Evolutionary conservation across 2,329 filamentous ascomycete species (phyloP).

Genomic region (Allantophomopsis lycopodina): DNA sequence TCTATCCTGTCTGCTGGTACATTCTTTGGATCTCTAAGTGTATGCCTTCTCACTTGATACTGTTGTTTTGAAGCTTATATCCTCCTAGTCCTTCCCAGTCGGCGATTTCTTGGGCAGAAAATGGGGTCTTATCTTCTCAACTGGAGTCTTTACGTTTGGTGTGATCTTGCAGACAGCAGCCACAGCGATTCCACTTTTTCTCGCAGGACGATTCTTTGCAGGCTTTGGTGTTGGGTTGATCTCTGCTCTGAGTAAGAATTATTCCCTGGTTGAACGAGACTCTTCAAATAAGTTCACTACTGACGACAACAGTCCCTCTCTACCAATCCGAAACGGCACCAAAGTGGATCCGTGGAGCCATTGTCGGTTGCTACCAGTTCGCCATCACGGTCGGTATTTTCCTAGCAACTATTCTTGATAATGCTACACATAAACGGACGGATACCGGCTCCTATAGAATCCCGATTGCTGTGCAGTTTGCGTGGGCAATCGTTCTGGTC

Average conservation of each 20-base stretch:
- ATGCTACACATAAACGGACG: conserved; percentile 20
- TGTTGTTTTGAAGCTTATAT: too few relatives aligned
- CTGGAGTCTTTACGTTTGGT: conserved; percentile 56
- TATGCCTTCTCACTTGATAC: too few relatives aligned
- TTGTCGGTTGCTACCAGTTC: conserved; percentile 28
- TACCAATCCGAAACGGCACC: conserved; percentile 13
- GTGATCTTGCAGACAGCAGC: conserved; percentile 49
- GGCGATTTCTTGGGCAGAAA: conserved; percentile 62
- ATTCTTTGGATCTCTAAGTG: conserved; percentile 37
- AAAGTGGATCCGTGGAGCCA: conserved; percentile 31
- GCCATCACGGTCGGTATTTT: conserved; percentile 29
- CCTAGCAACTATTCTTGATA: conserved; percentile 28
- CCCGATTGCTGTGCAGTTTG: conserved; percentile 25
- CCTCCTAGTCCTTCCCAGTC: conserved; percentile 41
- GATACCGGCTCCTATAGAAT: conserved; percentile 26
- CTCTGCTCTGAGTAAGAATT: conserved; percentile 42
- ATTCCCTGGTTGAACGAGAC: too few relatives aligned
- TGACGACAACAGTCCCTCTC: conserved; percentile 20
- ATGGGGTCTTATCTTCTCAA: conserved; percentile 56
- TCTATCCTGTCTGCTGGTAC: conserved; percentile 7
- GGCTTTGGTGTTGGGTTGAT: conserved; percentile 71
- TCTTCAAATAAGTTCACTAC: too few relatives aligned
- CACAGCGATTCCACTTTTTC: conserved; percentile 42
- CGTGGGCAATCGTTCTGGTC: conserved; percentile 23
- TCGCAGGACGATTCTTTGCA: conserved; percentile 62